Conservation (phyloP, 2,329 filamentous ascomycete genomes). For the Alternaria sp. region DNA sequence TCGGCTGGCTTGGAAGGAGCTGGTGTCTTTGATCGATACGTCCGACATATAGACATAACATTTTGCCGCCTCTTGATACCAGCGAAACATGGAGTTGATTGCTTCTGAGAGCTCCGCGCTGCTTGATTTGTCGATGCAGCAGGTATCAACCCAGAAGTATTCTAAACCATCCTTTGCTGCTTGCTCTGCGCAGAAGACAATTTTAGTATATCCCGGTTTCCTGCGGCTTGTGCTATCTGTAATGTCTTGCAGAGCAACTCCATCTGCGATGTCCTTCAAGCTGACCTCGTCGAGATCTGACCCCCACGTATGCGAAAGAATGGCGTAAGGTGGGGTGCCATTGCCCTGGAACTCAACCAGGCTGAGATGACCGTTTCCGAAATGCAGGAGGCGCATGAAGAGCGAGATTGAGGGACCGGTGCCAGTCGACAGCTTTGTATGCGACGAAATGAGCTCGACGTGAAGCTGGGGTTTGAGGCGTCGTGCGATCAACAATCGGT, state of each 20-base stretch:
- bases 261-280: not conserved
- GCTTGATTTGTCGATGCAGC: not conserved
- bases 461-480: not conserved
- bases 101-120: not conserved
- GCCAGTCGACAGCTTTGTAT: not conserved
- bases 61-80: not conserved
- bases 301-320: not conserved
- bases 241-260: not conserved
- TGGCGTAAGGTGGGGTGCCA: not conserved
- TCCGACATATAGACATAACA: not conserved
- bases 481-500: rapidly evolving
- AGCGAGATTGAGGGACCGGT: not conserved
- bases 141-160: not conserved
- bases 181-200: not conserved
- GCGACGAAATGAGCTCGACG: not conserved
- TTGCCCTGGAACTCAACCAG: not conserved
- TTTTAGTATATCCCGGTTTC: not conserved
- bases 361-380: not conserved
- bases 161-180: not conserved
- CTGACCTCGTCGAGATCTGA: not conserved
- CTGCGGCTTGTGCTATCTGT: not conserved
- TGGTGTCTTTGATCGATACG: not conserved
- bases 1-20: not conserved
- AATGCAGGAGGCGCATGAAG: not conserved
- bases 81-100: not conserved